These are phyloP conservation scores for Bolboschoenoplectus hybrid DNA, from an alignment of 202 grass and related monocot genomes.

Conservation along the genomic window DNA sequence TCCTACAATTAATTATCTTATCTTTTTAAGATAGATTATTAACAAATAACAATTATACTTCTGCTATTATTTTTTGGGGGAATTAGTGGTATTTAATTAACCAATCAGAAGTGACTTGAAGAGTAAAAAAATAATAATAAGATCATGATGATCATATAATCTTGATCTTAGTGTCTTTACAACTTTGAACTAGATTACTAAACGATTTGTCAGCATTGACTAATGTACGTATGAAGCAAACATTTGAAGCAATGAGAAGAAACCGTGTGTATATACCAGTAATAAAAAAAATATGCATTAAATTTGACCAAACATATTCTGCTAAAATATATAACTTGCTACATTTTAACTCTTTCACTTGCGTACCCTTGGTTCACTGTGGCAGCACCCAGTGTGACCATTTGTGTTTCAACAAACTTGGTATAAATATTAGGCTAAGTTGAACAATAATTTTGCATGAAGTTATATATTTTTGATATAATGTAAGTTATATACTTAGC, in stretches of 20 bases:
- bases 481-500: neutral
- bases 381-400: neutral
- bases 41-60: neutral
- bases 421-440: neutral
- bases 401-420: neutral
- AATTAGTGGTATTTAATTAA: neutral
- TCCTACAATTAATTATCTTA: too few relatives aligned
- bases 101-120: neutral
- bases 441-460: neutral
- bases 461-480: neutral
- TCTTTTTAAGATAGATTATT: too few relatives aligned
- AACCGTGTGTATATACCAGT: slow-evolving; percentile 9
- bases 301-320: slow-evolving; percentile 25
- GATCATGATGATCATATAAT: too few relatives aligned
- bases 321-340: neutral
- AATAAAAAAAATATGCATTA: neutral
- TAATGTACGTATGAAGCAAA: neutral
- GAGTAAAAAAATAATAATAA: neutral
- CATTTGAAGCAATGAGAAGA: slow-evolving; percentile 1
- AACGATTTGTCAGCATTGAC: neutral
- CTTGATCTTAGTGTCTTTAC: neutral
- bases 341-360: slow-evolving; percentile 9
- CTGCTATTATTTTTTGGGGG: neutral
- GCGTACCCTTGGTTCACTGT: neutral
- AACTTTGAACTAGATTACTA: neutral